Percentiles rank a stretch among this genome's conserved stretches.
phyloP scores from a whole-genome alignment of 169 alveolate species.

The Plasmodium vinckei region DNA sequence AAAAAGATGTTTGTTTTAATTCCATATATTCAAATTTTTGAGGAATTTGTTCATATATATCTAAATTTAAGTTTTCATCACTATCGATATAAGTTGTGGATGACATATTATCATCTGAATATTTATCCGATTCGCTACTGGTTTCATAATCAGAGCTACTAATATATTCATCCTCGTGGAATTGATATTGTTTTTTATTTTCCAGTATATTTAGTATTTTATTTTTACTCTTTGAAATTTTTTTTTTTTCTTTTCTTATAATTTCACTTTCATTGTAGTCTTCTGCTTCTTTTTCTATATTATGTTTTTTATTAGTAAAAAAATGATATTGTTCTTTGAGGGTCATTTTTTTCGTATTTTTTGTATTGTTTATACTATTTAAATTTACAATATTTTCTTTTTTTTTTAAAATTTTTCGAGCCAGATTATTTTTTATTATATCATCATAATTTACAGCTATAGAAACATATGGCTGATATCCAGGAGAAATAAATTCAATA shows the following conservation, averaged over 20 bases:
- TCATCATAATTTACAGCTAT: slow-evolving; percentile 90
- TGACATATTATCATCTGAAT: slow-evolving; percentile 3
- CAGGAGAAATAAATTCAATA: slow-evolving; percentile 97
- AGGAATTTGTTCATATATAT: slow-evolving; percentile 85
- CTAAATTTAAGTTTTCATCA: slow-evolving; percentile 69
- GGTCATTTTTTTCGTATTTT: slow-evolving; percentile 6
- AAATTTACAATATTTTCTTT: slow-evolving; percentile 26
- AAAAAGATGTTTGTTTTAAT: slow-evolving; percentile 94
- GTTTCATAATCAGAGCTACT: slow-evolving; percentile 50
- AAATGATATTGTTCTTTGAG: slow-evolving; percentile 50
- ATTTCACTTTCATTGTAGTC: background rate
- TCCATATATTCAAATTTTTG: slow-evolving; percentile 95
- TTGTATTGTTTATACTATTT: background rate
- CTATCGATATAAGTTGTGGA: slow-evolving; percentile 61
- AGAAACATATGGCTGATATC: slow-evolving; percentile 95
- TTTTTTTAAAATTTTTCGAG: slow-evolving; percentile 43
- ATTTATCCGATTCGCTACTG: slow-evolving; percentile 19
- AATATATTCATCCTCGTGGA: slow-evolving; percentile 5
- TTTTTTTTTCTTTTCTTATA: background rate
- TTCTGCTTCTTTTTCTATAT: background rate
- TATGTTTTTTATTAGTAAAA: slow-evolving; percentile 15
- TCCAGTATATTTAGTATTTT: slow-evolving; percentile 18
- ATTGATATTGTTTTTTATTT: background rate
- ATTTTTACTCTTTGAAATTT: background rate
- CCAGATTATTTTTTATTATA: slow-evolving; percentile 39